phyloP scores from a whole-genome alignment of 768 basidiomycete species.

The Lentinula guzmanii region DNA sequence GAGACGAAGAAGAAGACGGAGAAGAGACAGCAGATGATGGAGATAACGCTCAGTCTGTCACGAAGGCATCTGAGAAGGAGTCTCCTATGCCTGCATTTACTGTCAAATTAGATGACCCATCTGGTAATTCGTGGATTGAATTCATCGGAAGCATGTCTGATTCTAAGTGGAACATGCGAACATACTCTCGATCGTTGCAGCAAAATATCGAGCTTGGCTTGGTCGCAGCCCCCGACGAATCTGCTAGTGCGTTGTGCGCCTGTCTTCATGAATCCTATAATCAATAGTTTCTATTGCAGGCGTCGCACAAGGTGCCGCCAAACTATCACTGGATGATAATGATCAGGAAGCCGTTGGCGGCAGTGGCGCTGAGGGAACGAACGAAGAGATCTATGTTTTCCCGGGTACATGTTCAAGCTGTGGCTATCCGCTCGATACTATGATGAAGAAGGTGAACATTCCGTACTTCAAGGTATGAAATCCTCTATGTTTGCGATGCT shows the following conservation, averaged over 20 bases:
- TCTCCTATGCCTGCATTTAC: constrained; percentile 70
- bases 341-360: constrained; percentile 10
- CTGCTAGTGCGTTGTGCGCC: constrained; percentile 9
- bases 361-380: constrained; percentile 29
- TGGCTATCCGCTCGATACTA: constrained; percentile 73
- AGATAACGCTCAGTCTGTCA: constrained; percentile 15
- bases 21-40: constrained; percentile 29
- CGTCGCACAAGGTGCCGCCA: background rate
- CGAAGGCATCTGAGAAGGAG: constrained; percentile 29
- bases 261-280: background rate
- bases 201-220: constrained; percentile 83
- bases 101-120: constrained; percentile 82
- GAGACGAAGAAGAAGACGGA: constrained; percentile 50
- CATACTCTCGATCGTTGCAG: constrained; percentile 70
- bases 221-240: constrained; percentile 40
- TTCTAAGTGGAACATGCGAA: constrained; percentile 87
- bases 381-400: constrained; percentile 90
- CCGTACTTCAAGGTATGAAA: constrained; percentile 92
- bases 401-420: constrained; percentile 87
- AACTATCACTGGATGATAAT: background rate
- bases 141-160: constrained; percentile 83
- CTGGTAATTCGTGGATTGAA: constrained; percentile 96
- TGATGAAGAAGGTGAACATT: constrained; percentile 95
- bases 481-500: constrained; percentile 9
- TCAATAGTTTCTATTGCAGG: background rate